Percentiles rank a stretch among this genome's conserved stretches.
These are phyloP conservation scores for Polytolypa hystricis DNA, from an alignment of 2,329 filamentous ascomycete genomes.

Conservation along the genomic window DNA sequence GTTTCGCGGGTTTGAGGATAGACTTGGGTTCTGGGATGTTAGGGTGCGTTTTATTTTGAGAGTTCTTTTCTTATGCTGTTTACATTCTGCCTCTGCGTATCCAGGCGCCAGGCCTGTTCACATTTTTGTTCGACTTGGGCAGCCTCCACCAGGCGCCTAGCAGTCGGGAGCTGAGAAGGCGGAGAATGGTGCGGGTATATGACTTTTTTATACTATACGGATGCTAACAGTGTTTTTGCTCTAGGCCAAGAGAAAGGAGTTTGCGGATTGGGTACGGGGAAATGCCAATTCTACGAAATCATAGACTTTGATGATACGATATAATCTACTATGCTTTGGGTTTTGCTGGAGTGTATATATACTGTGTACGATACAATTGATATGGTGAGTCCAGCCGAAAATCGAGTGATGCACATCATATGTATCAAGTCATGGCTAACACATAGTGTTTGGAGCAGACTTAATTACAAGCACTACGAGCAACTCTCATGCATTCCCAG, in stretches of 20 bases:
- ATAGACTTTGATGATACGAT: background rate
- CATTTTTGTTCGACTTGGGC: too few relatives aligned
- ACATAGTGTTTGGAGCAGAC: too few relatives aligned
- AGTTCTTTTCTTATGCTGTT: constrained; percentile 3
- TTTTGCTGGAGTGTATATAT: background rate
- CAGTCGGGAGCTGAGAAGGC: background rate
- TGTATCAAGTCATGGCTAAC: too few relatives aligned
- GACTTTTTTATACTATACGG: constrained; percentile 5
- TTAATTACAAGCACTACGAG: too few relatives aligned
- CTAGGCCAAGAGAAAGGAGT: constrained; percentile 58
- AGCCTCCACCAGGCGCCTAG: too few relatives aligned
- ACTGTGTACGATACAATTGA: too few relatives aligned
- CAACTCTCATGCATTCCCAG: too few relatives aligned
- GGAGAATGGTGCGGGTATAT: background rate
- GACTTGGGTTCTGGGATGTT: constrained; percentile 80
- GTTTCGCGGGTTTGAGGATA: constrained; percentile 65
- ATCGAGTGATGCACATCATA: too few relatives aligned
- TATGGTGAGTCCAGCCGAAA: too few relatives aligned
- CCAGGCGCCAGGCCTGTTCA: background rate
- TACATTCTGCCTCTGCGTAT: background rate
- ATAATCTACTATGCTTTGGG: background rate
- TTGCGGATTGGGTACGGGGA: constrained; percentile 58
- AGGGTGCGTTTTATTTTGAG: constrained; percentile 42
- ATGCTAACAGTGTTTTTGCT: constrained; percentile 9
- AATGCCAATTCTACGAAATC: constrained; percentile 21